Evolutionary conservation across 345 rosid genomes (phyloP).

Genomic region (Psidium friedrichsthalianum): DNA sequence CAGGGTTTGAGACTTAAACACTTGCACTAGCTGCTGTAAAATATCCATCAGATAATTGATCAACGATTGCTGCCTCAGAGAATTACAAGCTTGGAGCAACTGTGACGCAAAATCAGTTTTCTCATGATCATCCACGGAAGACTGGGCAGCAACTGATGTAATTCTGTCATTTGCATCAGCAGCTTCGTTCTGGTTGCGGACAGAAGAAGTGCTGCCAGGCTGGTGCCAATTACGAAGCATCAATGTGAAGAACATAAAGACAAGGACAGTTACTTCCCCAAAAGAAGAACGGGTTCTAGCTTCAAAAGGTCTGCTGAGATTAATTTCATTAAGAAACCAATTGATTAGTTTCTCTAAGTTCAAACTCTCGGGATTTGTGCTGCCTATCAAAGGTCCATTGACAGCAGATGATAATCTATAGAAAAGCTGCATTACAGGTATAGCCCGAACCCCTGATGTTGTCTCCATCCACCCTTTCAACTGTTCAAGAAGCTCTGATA

Average conservation of each 20-base stretch:
- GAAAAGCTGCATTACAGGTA: constrained; percentile 93
- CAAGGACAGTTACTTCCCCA: constrained; percentile 85
- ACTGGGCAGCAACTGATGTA: constrained; percentile 36
- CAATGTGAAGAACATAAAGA: constrained; percentile 97
- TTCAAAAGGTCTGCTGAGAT: constrained; percentile 58
- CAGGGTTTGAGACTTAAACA: constrained; percentile 65
- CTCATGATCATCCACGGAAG: constrained; percentile 61
- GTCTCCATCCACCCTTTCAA: constrained; percentile 92
- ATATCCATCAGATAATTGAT: constrained; percentile 90
- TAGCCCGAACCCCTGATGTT: constrained; percentile 74
- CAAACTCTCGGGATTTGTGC: constrained; percentile 72
- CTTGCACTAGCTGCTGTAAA: constrained; percentile 79
- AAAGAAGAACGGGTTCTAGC: constrained; percentile 59
- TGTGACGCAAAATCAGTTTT: constrained; percentile 78
- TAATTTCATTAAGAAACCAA: constrained; percentile 87
- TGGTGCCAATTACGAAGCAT: constrained; percentile 99
- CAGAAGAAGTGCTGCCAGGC: constrained; percentile 68
- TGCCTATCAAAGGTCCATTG: constrained; percentile 91
- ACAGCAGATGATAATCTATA: constrained; percentile 94
- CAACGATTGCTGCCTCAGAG: constrained; percentile 77
- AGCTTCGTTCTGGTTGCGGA: constrained; percentile 37
- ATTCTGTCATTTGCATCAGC: constrained; percentile 53
- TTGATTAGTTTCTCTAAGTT: constrained; percentile 75
- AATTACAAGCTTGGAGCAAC: constrained; percentile 70
- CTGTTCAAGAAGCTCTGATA: constrained; percentile 84